Conservation (phyloP, 805 yeast genomes). For the Candida awuae region DNA sequence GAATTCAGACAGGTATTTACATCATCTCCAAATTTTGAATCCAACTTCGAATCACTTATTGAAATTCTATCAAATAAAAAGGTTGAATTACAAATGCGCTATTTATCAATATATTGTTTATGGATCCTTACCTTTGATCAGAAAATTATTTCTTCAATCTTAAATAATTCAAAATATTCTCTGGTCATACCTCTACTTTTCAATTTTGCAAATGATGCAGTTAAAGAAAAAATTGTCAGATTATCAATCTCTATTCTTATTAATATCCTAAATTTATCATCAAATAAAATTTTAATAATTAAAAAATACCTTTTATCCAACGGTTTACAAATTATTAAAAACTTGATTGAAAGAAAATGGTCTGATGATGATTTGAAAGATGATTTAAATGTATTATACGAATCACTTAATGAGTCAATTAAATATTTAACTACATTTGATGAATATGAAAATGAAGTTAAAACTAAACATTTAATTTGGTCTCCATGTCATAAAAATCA, state of each 20-base stretch:
- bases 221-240: constrained; percentile 87
- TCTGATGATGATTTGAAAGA: constrained; percentile 83
- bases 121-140: constrained; percentile 81
- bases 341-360: constrained; percentile 81
- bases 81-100: constrained; percentile 71
- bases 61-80: constrained; percentile 36
- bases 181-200: constrained; percentile 46
- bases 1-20: constrained; percentile 46
- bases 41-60: constrained; percentile 41
- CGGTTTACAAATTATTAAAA: constrained; percentile 59
- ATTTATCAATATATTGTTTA: constrained; percentile 63
- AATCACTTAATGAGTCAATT: constrained; percentile 62
- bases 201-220: constrained; percentile 63
- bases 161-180: constrained; percentile 42
- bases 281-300: constrained; percentile 36
- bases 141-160: constrained; percentile 31
- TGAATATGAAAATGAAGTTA: constrained; percentile 80
- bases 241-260: constrained; percentile 68
- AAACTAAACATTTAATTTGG: constrained; percentile 70
- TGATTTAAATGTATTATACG: constrained; percentile 56
- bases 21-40: constrained; percentile 27
- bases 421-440: constrained; percentile 83
- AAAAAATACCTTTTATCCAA: constrained; percentile 67
- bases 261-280: constrained; percentile 40
- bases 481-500: constrained; percentile 87